These are phyloP conservation scores for Aspergillus campestris DNA, from an alignment of 495 filamentous ascomycete species.

Conservation along the genomic window DNA sequence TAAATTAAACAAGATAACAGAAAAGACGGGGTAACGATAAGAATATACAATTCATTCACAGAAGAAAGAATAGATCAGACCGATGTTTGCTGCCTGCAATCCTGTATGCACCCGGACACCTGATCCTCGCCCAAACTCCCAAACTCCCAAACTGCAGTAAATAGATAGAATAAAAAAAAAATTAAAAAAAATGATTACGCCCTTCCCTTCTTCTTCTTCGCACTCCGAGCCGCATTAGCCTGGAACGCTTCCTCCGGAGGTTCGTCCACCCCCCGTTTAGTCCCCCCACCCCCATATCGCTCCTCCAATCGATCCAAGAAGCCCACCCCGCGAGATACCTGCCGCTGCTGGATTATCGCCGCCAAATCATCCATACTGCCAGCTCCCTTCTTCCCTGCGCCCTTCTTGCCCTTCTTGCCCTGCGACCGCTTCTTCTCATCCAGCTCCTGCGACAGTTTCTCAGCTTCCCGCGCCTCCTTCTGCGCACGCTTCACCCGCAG, in stretches of 20 bases:
- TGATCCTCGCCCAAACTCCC: too few species aligned
- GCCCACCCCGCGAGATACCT: constrained; percentile 37
- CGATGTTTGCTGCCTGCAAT: too few species aligned
- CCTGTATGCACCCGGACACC: too few species aligned
- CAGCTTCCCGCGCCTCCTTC: constrained; percentile 64
- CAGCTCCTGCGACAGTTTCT: constrained; percentile 60
- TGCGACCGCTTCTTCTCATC: constrained; percentile 43
- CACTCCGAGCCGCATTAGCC: constrained; percentile 16
- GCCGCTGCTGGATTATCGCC: constrained; percentile 50
- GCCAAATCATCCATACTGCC: constrained; percentile 39
- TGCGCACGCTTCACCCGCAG: constrained; percentile 54
- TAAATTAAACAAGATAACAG: too few species aligned
- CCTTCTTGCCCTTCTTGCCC: constrained; percentile 19
- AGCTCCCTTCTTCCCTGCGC: constrained; percentile 15
- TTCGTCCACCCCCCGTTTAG: constrained; percentile 20
- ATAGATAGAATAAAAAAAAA: not conserved
- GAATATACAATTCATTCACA: too few species aligned
- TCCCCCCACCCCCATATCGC: constrained; percentile 50
- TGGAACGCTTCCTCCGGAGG: constrained; percentile 24
- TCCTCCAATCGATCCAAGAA: constrained; percentile 65
- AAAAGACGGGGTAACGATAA: too few species aligned
- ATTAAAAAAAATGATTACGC: constrained; percentile 22
- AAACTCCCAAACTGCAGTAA: too few species aligned
- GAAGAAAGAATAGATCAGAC: too few species aligned
- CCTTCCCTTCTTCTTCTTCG: constrained; percentile 35